A percentile compares a stretch with the other conserved stretches of the same genome.
Evolutionary conservation across 1,284 basidiomycete genomes (phyloP).

Genomic region (Malassezia globosa): DNA sequence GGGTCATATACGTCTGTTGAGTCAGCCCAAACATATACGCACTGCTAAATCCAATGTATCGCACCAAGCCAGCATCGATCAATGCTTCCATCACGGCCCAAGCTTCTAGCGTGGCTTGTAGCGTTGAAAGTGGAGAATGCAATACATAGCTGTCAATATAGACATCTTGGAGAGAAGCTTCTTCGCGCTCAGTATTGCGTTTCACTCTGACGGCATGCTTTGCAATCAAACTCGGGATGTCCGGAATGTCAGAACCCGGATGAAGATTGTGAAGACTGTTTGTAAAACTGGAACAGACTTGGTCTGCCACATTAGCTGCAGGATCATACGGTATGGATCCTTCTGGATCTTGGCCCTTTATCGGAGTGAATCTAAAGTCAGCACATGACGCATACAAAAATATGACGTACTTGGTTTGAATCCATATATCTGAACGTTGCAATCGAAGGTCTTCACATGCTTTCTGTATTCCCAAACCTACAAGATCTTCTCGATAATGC

Average conservation of each 20-base stretch:
- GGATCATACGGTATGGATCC: constrained; percentile 26
- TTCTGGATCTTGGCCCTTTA: constrained; percentile 30
- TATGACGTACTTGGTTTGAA: constrained; percentile 36
- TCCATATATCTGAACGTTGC: constrained; percentile 26
- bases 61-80: constrained; percentile 29
- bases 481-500: constrained; percentile 43
- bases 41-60: constrained; percentile 32
- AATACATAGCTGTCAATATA: constrained; percentile 39
- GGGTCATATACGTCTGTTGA: constrained; percentile 37
- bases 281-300: constrained; percentile 27
- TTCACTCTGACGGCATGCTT: constrained; percentile 18
- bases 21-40: neutral
- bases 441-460: constrained; percentile 23
- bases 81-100: constrained; percentile 38
- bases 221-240: constrained; percentile 13
- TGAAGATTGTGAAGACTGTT: constrained; percentile 24
- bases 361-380: constrained; percentile 25
- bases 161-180: constrained; percentile 16
- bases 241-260: constrained; percentile 14
- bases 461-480: constrained; percentile 27
- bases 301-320: constrained; percentile 23
- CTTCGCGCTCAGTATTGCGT: neutral
- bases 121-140: constrained; percentile 32
- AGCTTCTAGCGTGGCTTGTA: constrained; percentile 34
- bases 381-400: neutral